Evolutionary conservation across 2,329 filamentous ascomycete species (phyloP).

Genomic region (Beauveria pseudobassiana): DNA sequence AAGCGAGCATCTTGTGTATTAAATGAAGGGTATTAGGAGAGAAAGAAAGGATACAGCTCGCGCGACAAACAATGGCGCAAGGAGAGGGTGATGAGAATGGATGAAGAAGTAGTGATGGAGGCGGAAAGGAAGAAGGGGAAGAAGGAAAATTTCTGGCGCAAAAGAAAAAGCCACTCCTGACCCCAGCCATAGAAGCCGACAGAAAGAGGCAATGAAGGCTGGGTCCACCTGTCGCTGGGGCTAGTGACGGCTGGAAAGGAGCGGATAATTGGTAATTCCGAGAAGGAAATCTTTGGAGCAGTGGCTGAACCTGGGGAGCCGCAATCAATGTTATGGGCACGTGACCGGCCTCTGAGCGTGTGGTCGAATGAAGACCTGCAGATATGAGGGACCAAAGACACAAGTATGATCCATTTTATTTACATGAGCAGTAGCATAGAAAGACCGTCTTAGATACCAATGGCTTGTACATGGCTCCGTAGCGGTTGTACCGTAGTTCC

Average conservation of each 20-base stretch:
- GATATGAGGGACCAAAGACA: background rate
- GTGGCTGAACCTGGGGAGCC: background rate
- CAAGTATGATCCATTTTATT: background rate
- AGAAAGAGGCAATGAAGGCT: constrained; percentile 31
- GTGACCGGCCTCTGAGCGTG: background rate
- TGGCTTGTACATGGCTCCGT: background rate
- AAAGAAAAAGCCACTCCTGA: constrained; percentile 23
- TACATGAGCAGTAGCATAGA: background rate
- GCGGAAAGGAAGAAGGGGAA: constrained; percentile 17
- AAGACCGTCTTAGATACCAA: background rate
- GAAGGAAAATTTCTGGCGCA: constrained; percentile 30
- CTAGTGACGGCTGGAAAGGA: constrained; percentile 14
- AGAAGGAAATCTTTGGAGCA: background rate
- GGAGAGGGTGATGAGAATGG: constrained; percentile 20
- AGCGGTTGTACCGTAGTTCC: background rate
- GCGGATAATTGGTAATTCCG: constrained; percentile 9
- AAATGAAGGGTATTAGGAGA: constrained; percentile 27
- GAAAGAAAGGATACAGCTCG: constrained; percentile 22
- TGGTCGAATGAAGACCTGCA: background rate
- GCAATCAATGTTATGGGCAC: background rate
- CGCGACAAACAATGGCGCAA: constrained; percentile 18
- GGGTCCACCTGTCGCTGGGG: constrained; percentile 17
- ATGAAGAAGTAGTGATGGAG: constrained; percentile 17
- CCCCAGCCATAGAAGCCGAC: constrained; percentile 34
- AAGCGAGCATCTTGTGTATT: constrained; percentile 59